Percentiles rank a stretch among this genome's conserved stretches.
These are phyloP conservation scores for Penicillium crustosum DNA, from an alignment of 2,329 filamentous ascomycete genomes.

Conservation along the genomic window DNA sequence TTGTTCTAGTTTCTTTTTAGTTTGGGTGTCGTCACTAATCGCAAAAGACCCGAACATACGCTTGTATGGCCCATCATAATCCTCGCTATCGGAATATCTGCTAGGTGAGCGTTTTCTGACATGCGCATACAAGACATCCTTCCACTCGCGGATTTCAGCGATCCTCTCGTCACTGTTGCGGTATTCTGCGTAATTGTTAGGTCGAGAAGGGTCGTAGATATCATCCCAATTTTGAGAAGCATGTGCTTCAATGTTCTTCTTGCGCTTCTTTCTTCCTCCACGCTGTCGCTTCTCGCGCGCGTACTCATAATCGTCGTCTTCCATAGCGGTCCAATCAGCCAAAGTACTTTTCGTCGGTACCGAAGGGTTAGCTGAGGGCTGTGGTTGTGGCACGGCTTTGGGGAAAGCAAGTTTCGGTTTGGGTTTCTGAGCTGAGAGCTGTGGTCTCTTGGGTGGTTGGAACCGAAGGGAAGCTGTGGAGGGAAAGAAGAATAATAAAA, in stretches of 20 bases:
- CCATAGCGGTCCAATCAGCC: conserved; percentile 76
- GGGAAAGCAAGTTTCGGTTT: conserved; percentile 63
- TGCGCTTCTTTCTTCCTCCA: conserved; percentile 74
- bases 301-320: conserved; percentile 75
- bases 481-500: no score
- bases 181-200: conserved; percentile 83
- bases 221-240: conserved; percentile 79
- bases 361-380: conserved; percentile 31
- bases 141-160: conserved; percentile 80
- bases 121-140: conserved; percentile 73
- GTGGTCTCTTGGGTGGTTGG: conserved; percentile 79
- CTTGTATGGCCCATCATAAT: conserved; percentile 49
- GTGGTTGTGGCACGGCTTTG: conserved; percentile 42
- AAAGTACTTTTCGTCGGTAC: conserved; percentile 64
- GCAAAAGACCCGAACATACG: conserved; percentile 39
- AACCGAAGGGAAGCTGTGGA: conserved; percentile 69
- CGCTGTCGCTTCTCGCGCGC: conserved; percentile 67
- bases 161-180: conserved; percentile 80
- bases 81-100: conserved; percentile 52
- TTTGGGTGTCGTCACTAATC: not conserved
- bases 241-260: conserved; percentile 67
- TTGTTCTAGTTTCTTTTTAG: conserved; percentile 36
- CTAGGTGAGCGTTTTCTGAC: conserved; percentile 51
- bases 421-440: conserved; percentile 60
- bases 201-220: conserved; percentile 79